phyloP scores from a whole-genome alignment of 164 flowering plant genomes.

The Hamamelis virginiana region DNA sequence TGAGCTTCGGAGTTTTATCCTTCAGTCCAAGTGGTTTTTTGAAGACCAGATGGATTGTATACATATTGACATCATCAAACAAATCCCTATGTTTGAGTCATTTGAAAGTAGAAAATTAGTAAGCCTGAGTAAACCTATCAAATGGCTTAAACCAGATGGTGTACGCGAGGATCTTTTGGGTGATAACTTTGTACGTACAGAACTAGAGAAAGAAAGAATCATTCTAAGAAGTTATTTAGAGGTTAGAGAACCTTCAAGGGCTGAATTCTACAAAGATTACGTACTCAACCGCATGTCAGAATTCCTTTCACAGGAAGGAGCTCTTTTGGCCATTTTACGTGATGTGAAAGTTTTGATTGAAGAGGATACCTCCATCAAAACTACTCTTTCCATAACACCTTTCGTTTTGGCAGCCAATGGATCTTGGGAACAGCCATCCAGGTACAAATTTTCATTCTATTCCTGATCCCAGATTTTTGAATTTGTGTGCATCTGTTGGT shows the following conservation, averaged over 20 bases:
- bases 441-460: constrained; percentile 36
- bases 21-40: constrained; percentile 90
- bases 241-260: constrained; percentile 62
- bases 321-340: constrained; percentile 56
- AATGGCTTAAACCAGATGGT: constrained; percentile 79
- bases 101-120: constrained; percentile 68
- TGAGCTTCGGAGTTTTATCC: constrained; percentile 85
- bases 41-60: constrained; percentile 47
- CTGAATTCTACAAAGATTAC: constrained; percentile 70
- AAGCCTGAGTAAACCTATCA: constrained; percentile 51
- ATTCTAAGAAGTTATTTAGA: constrained; percentile 58
- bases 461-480: no score
- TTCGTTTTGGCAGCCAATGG: constrained; percentile 82
- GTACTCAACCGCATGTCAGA: constrained; percentile 75
- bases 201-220: constrained; percentile 68
- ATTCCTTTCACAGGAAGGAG: constrained; percentile 51
- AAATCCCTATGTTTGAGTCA: constrained; percentile 86
- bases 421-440: constrained; percentile 76
- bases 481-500: no score
- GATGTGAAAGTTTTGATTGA: constrained; percentile 64
- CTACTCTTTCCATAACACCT: constrained; percentile 48
- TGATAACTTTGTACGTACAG: constrained; percentile 75
- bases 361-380: constrained; percentile 59
- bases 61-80: constrained; percentile 60
- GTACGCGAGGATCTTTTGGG: constrained; percentile 68